Conservation (phyloP, 2,329 filamentous ascomycete genomes). For the Alternaria conjuncta region DNA sequence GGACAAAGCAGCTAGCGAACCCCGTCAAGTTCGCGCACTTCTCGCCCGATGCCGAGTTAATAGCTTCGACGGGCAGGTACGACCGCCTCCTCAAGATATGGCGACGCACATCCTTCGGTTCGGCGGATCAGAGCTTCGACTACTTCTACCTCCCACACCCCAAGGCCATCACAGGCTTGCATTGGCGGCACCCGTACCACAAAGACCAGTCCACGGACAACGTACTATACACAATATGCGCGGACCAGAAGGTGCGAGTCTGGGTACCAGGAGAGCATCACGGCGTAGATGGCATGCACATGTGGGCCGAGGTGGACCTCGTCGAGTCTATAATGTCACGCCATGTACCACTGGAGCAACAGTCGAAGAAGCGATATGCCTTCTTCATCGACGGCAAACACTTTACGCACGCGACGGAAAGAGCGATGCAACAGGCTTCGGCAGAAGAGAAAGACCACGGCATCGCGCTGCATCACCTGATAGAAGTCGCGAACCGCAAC, state of each 20-base stretch:
- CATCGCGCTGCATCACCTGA: slow-evolving; percentile 81
- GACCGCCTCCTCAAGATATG: slow-evolving; percentile 92
- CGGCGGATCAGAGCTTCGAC: slow-evolving; percentile 85
- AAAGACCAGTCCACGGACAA: slow-evolving; percentile 81
- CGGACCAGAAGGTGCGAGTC: slow-evolving; percentile 79
- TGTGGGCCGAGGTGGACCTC: slow-evolving; percentile 84
- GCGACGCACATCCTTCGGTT: slow-evolving; percentile 83
- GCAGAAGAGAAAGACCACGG: slow-evolving; percentile 65
- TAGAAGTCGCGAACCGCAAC: slow-evolving; percentile 82
- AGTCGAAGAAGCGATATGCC: slow-evolving; percentile 65
- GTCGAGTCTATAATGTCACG: slow-evolving; percentile 70
- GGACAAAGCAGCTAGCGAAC: slow-evolving; percentile 77
- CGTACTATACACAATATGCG: slow-evolving; percentile 86
- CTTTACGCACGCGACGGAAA: slow-evolving; percentile 78
- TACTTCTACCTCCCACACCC: slow-evolving; percentile 90
- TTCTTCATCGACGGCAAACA: slow-evolving; percentile 85
- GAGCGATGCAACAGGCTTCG: slow-evolving; percentile 70
- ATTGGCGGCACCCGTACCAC: slow-evolving; percentile 84
- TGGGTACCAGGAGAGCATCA: slow-evolving; percentile 81
- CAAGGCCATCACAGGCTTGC: slow-evolving; percentile 75
- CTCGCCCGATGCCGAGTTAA: slow-evolving; percentile 85
- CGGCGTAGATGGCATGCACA: slow-evolving; percentile 72
- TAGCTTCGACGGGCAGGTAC: slow-evolving; percentile 78
- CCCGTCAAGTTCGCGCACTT: slow-evolving; percentile 76
- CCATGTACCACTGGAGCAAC: slow-evolving; percentile 48